A percentile compares a stretch with the other conserved stretches of the same genome.
These are phyloP conservation scores for Talaromyces stipitatus DNA, from an alignment of 495 filamentous ascomycete genomes.

Conservation along the genomic window DNA sequence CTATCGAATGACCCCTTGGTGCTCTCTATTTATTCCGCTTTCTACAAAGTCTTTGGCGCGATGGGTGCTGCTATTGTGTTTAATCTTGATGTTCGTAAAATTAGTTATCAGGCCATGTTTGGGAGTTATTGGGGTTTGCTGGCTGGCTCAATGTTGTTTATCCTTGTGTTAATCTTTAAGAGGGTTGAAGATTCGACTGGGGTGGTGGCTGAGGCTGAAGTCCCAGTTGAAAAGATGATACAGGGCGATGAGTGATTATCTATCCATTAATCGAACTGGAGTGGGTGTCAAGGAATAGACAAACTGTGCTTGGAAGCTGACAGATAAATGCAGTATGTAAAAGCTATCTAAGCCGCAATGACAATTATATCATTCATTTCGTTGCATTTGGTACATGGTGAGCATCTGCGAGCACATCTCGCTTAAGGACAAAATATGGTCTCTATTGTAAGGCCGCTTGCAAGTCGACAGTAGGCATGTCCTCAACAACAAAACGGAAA, in stretches of 20 bases:
- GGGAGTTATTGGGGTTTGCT: conserved; percentile 12
- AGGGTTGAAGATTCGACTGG: conserved; percentile 4
- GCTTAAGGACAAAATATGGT: neutral
- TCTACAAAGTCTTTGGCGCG: conserved; percentile 13
- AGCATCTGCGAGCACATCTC: too few species aligned
- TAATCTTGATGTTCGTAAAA: conserved; percentile 7
- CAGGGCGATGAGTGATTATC: neutral
- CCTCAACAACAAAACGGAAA: neutral
- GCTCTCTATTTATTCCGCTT: conserved; percentile 11
- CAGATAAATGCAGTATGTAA: neutral
- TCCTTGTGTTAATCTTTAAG: conserved; percentile 9
- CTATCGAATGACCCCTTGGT: conserved; percentile 11
- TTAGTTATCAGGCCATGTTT: conserved; percentile 12
- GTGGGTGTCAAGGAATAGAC: neutral
- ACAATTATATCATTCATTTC: too few species aligned
- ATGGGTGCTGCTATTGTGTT: conserved; percentile 14
- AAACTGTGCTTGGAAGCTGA: too few species aligned
- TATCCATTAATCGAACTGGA: neutral
- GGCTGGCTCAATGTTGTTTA: conserved; percentile 8
- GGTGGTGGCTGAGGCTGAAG: neutral
- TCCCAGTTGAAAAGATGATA: neutral
- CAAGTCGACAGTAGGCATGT: neutral
- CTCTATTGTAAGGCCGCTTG: neutral
- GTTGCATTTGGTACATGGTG: too few species aligned
- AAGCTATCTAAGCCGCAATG: too few species aligned